Evolutionary conservation across 2,329 filamentous ascomycete genomes (phyloP).

Genomic region (Alternaria rosae): DNA sequence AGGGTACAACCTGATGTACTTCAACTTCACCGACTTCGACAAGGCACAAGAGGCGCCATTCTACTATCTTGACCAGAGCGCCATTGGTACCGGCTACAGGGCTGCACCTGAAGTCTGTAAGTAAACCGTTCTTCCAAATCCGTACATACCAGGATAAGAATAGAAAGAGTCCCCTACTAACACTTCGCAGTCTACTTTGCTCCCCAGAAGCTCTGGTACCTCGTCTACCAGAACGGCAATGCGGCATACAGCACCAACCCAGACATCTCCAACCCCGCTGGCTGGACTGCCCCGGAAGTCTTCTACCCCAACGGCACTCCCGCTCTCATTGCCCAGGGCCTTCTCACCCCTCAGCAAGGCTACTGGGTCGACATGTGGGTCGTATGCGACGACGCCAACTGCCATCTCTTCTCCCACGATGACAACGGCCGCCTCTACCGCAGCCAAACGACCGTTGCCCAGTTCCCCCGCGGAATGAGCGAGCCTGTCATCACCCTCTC

Average conservation of each 20-base stretch:
- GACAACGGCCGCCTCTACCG: conserved; percentile 55
- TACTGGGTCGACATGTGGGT: conserved; percentile 57
- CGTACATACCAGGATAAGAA: neutral
- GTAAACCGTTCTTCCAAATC: neutral
- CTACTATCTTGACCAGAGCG: conserved; percentile 50
- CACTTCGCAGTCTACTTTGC: conserved; percentile 45
- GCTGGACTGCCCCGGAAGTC: conserved; percentile 49
- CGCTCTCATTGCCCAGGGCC: conserved; percentile 41
- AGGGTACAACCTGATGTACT: conserved; percentile 53
- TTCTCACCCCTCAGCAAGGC: conserved; percentile 34
- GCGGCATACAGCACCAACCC: conserved; percentile 54
- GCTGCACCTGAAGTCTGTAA: conserved; percentile 51
- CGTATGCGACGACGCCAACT: conserved; percentile 49
- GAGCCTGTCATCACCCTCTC: conserved; percentile 47
- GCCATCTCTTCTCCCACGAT: conserved; percentile 53
- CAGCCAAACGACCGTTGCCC: conserved; percentile 42
- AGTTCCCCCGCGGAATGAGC: conserved; percentile 50
- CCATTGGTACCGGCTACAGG: conserved; percentile 51
- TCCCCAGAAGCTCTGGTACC: conserved; percentile 54
- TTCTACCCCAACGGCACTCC: conserved; percentile 49
- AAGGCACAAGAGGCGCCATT: conserved; percentile 44
- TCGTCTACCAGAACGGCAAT: conserved; percentile 54
- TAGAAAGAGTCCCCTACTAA: neutral
- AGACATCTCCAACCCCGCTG: conserved; percentile 51
- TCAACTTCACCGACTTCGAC: conserved; percentile 51